These are phyloP conservation scores for Echinosophora koreensis DNA, from an alignment of 306 rosid genomes.

Conservation along the genomic window DNA sequence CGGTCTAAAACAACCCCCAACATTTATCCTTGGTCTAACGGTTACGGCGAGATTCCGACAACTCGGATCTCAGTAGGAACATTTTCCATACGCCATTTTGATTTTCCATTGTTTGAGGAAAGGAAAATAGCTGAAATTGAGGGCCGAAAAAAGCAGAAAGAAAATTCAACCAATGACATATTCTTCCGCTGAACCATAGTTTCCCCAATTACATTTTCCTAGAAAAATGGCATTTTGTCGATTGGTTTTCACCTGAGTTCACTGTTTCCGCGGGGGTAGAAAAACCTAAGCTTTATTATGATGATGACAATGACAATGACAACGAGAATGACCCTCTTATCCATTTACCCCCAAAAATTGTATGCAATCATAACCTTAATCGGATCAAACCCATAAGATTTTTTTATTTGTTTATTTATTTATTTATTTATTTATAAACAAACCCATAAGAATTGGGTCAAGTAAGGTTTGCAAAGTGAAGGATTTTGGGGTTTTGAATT, in stretches of 20 bases:
- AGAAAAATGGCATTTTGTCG: slow-evolving; percentile 5
- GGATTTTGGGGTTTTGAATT: slow-evolving; percentile 38
- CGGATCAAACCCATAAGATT: slow-evolving; percentile 32
- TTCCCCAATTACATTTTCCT: too few relatives aligned
- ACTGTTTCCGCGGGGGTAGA: background rate
- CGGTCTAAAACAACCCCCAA: too few relatives aligned
- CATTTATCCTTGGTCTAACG: too few relatives aligned
- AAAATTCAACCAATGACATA: slow-evolving; percentile 40
- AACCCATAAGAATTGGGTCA: too few relatives aligned
- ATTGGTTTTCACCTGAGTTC: background rate
- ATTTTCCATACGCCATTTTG: too few relatives aligned
- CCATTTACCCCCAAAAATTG: slow-evolving; percentile 44
- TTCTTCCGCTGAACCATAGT: background rate
- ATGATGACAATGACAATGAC: too few relatives aligned
- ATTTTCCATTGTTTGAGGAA: too few relatives aligned
- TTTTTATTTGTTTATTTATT: too few relatives aligned
- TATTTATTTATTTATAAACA: too few relatives aligned
- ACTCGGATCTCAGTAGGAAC: too few relatives aligned
- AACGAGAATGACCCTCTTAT: slow-evolving; percentile 56
- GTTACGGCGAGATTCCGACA: too few relatives aligned
- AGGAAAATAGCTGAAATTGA: too few relatives aligned
- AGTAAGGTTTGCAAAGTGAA: slow-evolving; percentile 29
- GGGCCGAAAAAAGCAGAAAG: slow-evolving; percentile 7
- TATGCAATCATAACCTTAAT: slow-evolving; percentile 37
- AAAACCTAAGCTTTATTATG: background rate